A percentile compares a stretch with the other conserved stretches of the same genome.
These are phyloP conservation scores for Isoetes taiwanensis DNA, from an alignment of 75 land plant species.

Conservation along the genomic window DNA sequence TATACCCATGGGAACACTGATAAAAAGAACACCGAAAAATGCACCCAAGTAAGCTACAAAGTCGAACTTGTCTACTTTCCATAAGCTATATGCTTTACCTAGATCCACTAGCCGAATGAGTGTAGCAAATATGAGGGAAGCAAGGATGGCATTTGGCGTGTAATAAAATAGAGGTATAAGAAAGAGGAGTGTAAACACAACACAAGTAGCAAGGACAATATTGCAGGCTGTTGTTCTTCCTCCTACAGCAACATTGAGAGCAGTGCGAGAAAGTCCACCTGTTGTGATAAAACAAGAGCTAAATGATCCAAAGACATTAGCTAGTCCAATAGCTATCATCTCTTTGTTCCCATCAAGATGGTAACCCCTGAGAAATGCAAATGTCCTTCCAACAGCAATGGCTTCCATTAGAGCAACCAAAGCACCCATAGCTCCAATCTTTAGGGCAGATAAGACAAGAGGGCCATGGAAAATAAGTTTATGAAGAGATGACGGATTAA, in stretches of 20 bases:
- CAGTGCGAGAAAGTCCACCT: constrained; percentile 42
- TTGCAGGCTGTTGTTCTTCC: constrained; percentile 69
- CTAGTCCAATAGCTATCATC: neutral
- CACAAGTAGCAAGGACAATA: constrained; percentile 58
- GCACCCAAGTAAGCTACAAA: constrained; percentile 60
- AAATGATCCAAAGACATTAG: neutral
- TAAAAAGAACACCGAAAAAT: constrained; percentile 66
- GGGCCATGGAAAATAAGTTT: too few species aligned
- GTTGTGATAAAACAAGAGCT: constrained; percentile 4
- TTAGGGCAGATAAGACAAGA: too few species aligned
- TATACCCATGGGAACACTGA: constrained; percentile 48
- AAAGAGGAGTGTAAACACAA: constrained; percentile 54
- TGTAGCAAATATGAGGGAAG: constrained; percentile 59
- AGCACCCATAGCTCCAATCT: too few species aligned
- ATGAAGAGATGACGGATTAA: too few species aligned
- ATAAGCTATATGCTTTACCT: constrained; percentile 41
- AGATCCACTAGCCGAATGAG: constrained; percentile 65
- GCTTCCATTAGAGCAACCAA: too few species aligned
- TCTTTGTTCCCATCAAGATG: constrained; percentile 7
- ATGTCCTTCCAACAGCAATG: constrained; percentile 1
- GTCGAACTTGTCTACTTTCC: constrained; percentile 67
- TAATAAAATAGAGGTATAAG: constrained; percentile 65
- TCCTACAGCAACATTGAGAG: constrained; percentile 74
- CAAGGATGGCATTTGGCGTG: constrained; percentile 61
- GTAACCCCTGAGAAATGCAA: neutral